phyloP scores from a whole-genome alignment of 768 basidiomycete species.

The Suillus subluteus region DNA sequence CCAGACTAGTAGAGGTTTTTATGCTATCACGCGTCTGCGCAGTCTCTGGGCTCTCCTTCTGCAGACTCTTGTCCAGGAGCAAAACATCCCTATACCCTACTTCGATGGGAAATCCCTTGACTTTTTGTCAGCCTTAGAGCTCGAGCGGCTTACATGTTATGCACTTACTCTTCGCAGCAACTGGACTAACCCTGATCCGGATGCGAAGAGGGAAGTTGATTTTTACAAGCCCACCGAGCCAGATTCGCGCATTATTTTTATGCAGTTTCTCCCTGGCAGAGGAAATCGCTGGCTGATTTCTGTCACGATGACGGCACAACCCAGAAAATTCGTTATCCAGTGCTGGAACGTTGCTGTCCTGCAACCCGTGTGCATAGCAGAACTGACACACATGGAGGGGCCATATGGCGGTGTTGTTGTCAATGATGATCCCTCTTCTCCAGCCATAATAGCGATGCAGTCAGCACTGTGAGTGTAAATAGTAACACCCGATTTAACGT shows the following conservation, averaged over 20 bases:
- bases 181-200: constrained; percentile 52
- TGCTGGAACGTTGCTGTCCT: constrained; percentile 56
- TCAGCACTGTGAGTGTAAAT: constrained; percentile 40
- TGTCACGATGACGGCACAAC: constrained; percentile 33
- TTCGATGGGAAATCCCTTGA: constrained; percentile 35
- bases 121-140: constrained; percentile 41
- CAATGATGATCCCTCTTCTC: constrained; percentile 42
- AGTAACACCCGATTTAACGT: not conserved
- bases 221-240: constrained; percentile 27
- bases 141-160: constrained; percentile 46
- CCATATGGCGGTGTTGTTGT: constrained; percentile 48
- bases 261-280: constrained; percentile 52
- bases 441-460: constrained; percentile 46
- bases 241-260: constrained; percentile 42
- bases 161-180: constrained; percentile 49
- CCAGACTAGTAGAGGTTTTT: constrained; percentile 52
- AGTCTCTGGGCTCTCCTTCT: constrained; percentile 55
- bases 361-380: constrained; percentile 46
- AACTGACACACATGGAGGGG: constrained; percentile 33
- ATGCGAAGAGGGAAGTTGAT: constrained; percentile 28
- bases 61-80: constrained; percentile 41
- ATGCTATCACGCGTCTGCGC: constrained; percentile 46
- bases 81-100: constrained; percentile 52
- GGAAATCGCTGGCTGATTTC: constrained; percentile 52
- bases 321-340: constrained; percentile 43